These are phyloP conservation scores for Agroathelia rolfsii DNA, from an alignment of 1,284 basidiomycete genomes.

Conservation along the genomic window DNA sequence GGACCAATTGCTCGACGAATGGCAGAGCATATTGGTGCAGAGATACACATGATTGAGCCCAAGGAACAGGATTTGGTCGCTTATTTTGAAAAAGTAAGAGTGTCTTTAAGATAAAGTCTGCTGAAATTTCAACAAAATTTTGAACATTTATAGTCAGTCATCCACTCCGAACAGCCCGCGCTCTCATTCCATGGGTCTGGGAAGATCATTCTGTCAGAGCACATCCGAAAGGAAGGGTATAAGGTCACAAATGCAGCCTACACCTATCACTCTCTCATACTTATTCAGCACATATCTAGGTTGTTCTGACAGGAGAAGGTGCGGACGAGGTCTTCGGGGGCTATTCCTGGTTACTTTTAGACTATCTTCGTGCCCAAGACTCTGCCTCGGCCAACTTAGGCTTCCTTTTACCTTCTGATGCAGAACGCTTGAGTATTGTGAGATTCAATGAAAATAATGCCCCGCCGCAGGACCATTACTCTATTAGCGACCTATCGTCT, in stretches of 20 bases:
- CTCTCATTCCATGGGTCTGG: constrained; percentile 10
- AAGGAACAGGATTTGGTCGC: constrained; percentile 12
- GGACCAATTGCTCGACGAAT: constrained; percentile 10
- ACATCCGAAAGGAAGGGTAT: constrained; percentile 10
- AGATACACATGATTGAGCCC: constrained; percentile 8
- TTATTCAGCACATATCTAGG: too few species aligned
- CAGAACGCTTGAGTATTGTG: constrained; percentile 8
- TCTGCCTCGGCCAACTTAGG: constrained; percentile 6
- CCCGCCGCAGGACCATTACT: constrained; percentile 8
- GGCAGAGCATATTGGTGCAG: constrained; percentile 11
- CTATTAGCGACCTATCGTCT: too few species aligned
- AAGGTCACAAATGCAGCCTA: too few species aligned
- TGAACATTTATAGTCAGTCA: too few species aligned
- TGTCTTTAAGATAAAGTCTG: too few species aligned
- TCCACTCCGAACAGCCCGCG: constrained; percentile 11
- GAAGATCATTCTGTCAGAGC: constrained; percentile 12
- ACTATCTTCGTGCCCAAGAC: constrained; percentile 13
- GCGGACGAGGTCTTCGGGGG: constrained; percentile 14
- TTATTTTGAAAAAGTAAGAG: constrained; percentile 10
- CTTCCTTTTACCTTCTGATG: constrained; percentile 8
- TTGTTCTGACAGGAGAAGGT: constrained; percentile 14
- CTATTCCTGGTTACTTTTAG: constrained; percentile 10
- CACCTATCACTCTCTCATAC: too few species aligned
- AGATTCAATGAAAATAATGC: constrained; percentile 2
- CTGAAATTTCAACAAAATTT: too few species aligned